A percentile compares a stretch with the other conserved stretches of the same genome.
phyloP scores from a whole-genome alignment of 1,139 yeast genomes.

The Yamadazyma buinensis region DNA sequence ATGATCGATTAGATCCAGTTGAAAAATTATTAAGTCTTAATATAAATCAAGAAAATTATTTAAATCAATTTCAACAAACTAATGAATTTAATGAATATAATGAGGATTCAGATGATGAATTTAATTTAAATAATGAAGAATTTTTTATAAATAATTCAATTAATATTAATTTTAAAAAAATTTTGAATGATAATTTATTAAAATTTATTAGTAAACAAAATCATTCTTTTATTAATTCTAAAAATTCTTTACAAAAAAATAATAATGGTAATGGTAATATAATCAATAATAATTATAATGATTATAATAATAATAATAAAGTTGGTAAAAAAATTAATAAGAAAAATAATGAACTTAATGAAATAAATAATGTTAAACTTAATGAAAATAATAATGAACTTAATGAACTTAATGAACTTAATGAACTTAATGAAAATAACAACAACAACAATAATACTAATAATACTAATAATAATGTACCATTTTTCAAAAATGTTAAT shows the following conservation, averaged over 20 bases:
- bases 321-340: not conserved
- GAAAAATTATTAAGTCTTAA: slow-evolving; percentile 41
- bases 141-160: slow-evolving; percentile 10
- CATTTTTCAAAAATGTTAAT: slow-evolving; percentile 41
- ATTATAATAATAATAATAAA: not conserved
- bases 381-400: not conserved
- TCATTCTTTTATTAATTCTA: slow-evolving; percentile 1
- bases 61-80: no score
- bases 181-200: slow-evolving; percentile 38
- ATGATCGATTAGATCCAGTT: slow-evolving; percentile 42
- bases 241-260: not conserved
- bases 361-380: not conserved
- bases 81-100: no score
- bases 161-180: slow-evolving; percentile 37
- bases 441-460: not conserved
- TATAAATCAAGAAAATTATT: slow-evolving; percentile 12
- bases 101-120: slow-evolving; percentile 7
- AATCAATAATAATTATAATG: not conserved
- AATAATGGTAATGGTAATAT: not conserved
- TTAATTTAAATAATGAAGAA: slow-evolving; percentile 10
- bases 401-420: not conserved
- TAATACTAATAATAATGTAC: slow-evolving; percentile 17
- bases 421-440: not conserved
- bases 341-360: not conserved
- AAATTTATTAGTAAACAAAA: slow-evolving; percentile 25